A percentile compares a stretch with the other conserved stretches of the same genome.
These are phyloP conservation scores for Leavenworthia alabamica DNA, from an alignment of 345 rosid species.

Conservation along the genomic window DNA sequence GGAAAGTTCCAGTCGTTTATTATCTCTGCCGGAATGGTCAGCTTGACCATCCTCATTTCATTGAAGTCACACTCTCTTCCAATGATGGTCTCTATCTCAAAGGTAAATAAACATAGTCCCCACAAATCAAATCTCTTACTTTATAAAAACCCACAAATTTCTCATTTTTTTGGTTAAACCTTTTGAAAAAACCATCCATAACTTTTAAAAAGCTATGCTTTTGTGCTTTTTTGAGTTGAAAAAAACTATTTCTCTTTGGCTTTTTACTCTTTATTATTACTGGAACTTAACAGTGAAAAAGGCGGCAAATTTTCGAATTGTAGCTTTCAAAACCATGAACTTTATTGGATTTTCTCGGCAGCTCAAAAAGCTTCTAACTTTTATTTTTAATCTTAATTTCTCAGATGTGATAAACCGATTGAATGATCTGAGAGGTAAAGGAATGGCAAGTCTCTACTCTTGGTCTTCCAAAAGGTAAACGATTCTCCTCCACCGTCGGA, in stretches of 20 bases:
- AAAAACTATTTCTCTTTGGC: constrained; percentile 17
- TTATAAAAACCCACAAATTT: too few species aligned
- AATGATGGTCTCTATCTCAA: constrained; percentile 67
- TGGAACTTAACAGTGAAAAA: constrained; percentile 14
- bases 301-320: constrained; percentile 21
- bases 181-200: neutral
- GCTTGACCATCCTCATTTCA: constrained; percentile 97
- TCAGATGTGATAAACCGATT: constrained; percentile 81
- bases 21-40: constrained; percentile 82
- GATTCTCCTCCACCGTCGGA: constrained; percentile 2
- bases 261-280: constrained; percentile 4
- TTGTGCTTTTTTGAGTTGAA: constrained; percentile 19
- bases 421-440: constrained; percentile 76
- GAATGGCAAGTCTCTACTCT: constrained; percentile 80
- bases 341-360: neutral
- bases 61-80: constrained; percentile 79
- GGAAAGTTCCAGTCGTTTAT: constrained; percentile 73
- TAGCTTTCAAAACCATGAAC: constrained; percentile 6
- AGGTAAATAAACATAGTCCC: constrained; percentile 37
- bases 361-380: neutral
- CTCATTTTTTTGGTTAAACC: neutral
- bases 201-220: neutral
- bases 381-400: neutral
- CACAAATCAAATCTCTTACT: neutral
- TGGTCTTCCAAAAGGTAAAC: constrained; percentile 91